Base-by-base conservation (phyloP, 345 rosid genomes). In the Kernera saxatilis region DNA sequence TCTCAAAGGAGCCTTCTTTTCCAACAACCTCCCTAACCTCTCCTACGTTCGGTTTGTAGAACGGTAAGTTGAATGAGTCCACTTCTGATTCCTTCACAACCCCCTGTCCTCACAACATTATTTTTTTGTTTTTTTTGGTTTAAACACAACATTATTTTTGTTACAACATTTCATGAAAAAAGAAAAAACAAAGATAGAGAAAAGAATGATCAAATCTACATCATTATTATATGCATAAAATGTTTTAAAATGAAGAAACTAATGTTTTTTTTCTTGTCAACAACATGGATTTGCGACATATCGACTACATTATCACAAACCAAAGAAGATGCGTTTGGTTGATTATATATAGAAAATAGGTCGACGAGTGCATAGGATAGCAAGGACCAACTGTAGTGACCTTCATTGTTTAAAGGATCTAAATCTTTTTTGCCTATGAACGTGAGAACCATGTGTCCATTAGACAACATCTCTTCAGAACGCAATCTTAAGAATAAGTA, bases 381-480 rank as follows among this genome's bases (percentile, higher is more conserved):
- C 35, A 76, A 39, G 4, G 66, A 21, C 36, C 36, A 60, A 23
- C 1, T 6, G 8, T 25, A 13, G 21, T 0, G 3, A 27, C 21
- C 32, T 2, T 60, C 50, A 8, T 22, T n/a, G 48, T 2, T 64
- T 66, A 82, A 68, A 73, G 18, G 80, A 69, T 85, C 35, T 17
- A 36, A 62, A 19, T 44, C 66, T 10, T 56, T 67, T 56, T 83
- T 77, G 18, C 80, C 90, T 3, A 13, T 0, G 2, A 64, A 13
- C 8, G 79, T 68, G 2, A 82, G 59, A 7, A 84, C 65, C 81
- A 83, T 78, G 5, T 74, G 43, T 0, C 83, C 86, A 13, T 71
- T 67, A 1, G 44, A 3, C 6, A 74, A 30, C 26, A 84, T n/a
- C 56, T 86, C 88, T 36, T 81, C 14, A 0, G 76, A 71, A 1